Base-by-base conservation (phyloP, 1,139 yeast species). In the Hyphopichia khmerensis region DNA sequence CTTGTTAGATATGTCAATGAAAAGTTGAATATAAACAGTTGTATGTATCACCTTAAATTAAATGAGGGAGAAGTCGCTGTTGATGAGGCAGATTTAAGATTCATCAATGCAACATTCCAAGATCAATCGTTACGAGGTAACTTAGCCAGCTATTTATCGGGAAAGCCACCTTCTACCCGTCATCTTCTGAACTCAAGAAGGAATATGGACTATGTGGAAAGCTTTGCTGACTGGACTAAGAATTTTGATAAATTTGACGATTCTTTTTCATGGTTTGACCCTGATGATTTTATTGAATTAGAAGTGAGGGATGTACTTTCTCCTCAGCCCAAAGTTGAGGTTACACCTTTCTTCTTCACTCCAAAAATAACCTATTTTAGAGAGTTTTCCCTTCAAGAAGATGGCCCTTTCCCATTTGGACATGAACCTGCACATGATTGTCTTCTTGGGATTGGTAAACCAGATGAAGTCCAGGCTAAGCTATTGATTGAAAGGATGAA, bases 301-400 rank as follows among this genome's bases (percentile, higher is more conserved):
- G 88, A 80, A 55, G 70, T 74, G 50, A 65, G 65, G n/a, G 69
- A 75, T 47, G 60, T 69, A 19, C 68, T 63, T 2, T 67, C 78
- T 4, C 69, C 77, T 2, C 64, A 72, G 36, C 93, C 95, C 0
- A 64, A 70, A 36, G 75, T 91, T 38, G 65, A 67, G 15, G 75
- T 87, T 0, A 54, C 72, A 16, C 95, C 96, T 1, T 70, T 91
- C 50, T 73, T 87, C 45, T 79, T 69, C 50, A 72, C 96, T 0
- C 96, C 97, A 0, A 75, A 84, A 44, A 84, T 89, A 59, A 76
- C 85, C 23, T 91, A 89, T 60, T 77, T 83, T 51, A 74, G 96
- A 43, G 87, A 86, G 46, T 72, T 62, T 46, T 58, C 68, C 26
- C 72, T 79, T 2, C 71, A 74, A 30, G 72, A 75, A 34, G 69